These are phyloP conservation scores for Marasmius sp. DNA, from an alignment of 1,284 basidiomycete genomes.

Conservation along the genomic window DNA sequence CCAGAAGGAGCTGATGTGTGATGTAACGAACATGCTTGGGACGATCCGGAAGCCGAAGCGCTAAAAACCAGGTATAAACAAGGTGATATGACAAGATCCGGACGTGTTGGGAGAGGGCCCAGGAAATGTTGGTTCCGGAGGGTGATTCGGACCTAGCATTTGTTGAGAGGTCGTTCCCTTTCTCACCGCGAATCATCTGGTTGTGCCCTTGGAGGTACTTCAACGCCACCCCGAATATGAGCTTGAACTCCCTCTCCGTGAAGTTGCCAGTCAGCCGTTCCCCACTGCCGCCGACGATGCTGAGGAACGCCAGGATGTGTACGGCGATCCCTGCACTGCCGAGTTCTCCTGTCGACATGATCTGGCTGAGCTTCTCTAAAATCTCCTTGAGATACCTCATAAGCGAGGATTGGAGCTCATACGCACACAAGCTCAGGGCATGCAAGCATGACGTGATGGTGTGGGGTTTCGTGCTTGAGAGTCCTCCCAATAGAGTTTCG, in stretches of 20 bases:
- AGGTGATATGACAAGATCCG: slow-evolving; percentile 92
- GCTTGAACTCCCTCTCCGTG: slow-evolving; percentile 89
- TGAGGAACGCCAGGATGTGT: slow-evolving; percentile 93
- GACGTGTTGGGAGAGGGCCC: slow-evolving; percentile 94
- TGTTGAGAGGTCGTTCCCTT: slow-evolving; percentile 17
- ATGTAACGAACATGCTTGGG: slow-evolving; percentile 86
- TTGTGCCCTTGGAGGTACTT: slow-evolving; percentile 95
- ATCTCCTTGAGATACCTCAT: slow-evolving; percentile 64
- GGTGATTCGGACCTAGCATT: slow-evolving; percentile 28
- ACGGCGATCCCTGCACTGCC: slow-evolving; percentile 73
- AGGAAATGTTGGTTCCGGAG: slow-evolving; percentile 50
- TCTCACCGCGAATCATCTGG: slow-evolving; percentile 43
- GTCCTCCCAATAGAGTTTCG: slow-evolving; percentile 41
- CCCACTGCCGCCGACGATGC: slow-evolving; percentile 78
- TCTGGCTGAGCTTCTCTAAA: slow-evolving; percentile 87
- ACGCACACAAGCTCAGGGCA: slow-evolving; percentile 85
- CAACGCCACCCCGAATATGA: slow-evolving; percentile 93
- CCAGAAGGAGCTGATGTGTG: slow-evolving; percentile 83
- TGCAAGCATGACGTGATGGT: slow-evolving; percentile 93
- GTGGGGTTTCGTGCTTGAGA: slow-evolving; percentile 68
- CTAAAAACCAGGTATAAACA: slow-evolving; percentile 95
- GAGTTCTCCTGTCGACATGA: slow-evolving; percentile 83
- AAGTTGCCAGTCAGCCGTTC: slow-evolving; percentile 88
- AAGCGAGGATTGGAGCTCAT: slow-evolving; percentile 86
- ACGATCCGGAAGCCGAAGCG: slow-evolving; percentile 84